phyloP scores from a whole-genome alignment of 1,284 basidiomycete genomes.

The Omphalotus olearius region DNA sequence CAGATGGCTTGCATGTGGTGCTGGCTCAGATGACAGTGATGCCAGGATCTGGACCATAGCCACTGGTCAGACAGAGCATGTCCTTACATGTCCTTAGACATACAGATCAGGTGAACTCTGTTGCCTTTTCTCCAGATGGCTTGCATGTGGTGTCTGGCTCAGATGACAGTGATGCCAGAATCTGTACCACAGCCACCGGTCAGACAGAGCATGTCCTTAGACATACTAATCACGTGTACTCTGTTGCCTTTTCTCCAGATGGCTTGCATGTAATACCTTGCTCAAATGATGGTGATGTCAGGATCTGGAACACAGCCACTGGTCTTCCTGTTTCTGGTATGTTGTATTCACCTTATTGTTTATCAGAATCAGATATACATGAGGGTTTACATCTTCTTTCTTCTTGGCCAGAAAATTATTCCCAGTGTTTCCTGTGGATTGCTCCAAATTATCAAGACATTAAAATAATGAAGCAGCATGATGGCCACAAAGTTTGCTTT shows the following conservation, averaged over 20 bases:
- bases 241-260: slow-evolving; percentile 6
- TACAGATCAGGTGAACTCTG: background rate
- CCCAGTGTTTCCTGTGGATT: background rate
- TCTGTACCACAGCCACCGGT: background rate
- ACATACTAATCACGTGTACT: background rate
- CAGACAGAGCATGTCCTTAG: background rate
- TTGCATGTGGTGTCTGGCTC: background rate
- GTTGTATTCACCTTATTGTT: background rate
- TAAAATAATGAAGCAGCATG: too few relatives aligned
- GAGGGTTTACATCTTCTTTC: background rate
- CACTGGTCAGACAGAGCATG: background rate
- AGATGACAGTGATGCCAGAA: background rate
- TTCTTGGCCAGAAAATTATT: background rate
- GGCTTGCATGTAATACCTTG: background rate
- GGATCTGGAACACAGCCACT: slow-evolving; percentile 2
- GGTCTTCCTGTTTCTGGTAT: background rate
- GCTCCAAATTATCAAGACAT: background rate
- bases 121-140: slow-evolving; percentile 1
- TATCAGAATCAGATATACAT: background rate
- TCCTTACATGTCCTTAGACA: background rate
- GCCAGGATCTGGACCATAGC: background rate
- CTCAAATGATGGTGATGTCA: background rate
- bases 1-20: slow-evolving; percentile 4
- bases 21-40: background rate
- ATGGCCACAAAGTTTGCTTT: too few relatives aligned